phyloP scores from a whole-genome alignment of 2,329 filamentous ascomycete genomes.

The Alternaria sp. region DNA sequence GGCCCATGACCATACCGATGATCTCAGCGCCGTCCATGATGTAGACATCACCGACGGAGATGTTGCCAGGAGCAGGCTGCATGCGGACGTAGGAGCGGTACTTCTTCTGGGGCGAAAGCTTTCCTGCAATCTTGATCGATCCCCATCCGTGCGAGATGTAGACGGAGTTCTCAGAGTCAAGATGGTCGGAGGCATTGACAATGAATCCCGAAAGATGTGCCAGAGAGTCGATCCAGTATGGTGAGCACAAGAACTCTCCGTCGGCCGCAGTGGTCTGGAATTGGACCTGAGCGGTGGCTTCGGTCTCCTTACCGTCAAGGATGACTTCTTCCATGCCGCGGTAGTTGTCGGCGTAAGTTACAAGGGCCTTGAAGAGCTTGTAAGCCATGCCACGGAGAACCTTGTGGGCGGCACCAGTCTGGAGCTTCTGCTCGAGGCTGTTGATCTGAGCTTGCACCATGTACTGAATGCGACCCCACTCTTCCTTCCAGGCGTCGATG shows the following conservation, averaged over 20 bases:
- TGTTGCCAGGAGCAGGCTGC: conserved; percentile 62
- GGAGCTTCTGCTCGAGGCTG: conserved; percentile 70
- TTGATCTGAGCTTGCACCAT: conserved; percentile 64
- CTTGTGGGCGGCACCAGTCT: conserved; percentile 71
- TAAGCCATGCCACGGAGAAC: conserved; percentile 78
- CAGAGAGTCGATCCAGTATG: conserved; percentile 66
- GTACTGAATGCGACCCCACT: conserved; percentile 70
- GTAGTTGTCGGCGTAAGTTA: conserved; percentile 63
- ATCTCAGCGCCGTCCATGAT: conserved; percentile 65
- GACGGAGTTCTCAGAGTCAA: conserved; percentile 65
- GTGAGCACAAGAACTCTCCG: conserved; percentile 64
- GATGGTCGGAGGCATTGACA: conserved; percentile 64
- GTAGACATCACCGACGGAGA: conserved; percentile 66
- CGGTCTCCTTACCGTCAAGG: conserved; percentile 61
- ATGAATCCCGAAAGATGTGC: conserved; percentile 66
- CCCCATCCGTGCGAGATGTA: conserved; percentile 69
- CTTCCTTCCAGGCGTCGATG: conserved; percentile 64
- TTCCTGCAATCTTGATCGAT: conserved; percentile 63
- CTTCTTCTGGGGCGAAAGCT: conserved; percentile 58
- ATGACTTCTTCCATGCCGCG: conserved; percentile 66
- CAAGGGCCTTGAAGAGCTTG: conserved; percentile 70
- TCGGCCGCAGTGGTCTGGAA: conserved; percentile 62
- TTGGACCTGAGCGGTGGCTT: conserved; percentile 61
- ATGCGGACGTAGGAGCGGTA: conserved; percentile 69
- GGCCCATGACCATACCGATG: conserved; percentile 64